phyloP scores from a whole-genome alignment of 1,284 basidiomycete species.

The Puccinia polysora region DNA sequence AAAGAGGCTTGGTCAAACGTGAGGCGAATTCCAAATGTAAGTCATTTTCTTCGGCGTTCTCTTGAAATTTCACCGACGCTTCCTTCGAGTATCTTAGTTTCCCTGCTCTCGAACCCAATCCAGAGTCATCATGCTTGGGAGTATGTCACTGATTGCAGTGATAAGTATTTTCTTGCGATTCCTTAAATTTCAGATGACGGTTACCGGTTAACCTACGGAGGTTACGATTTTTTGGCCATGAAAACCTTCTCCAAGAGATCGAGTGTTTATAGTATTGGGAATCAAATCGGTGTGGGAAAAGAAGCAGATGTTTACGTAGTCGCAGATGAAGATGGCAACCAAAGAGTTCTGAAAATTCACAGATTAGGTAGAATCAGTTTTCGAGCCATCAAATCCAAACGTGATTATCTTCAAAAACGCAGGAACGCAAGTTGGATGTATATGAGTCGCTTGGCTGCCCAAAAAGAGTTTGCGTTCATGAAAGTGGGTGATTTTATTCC shows the following conservation, averaged over 20 bases:
- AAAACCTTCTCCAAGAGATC: conserved; percentile 82
- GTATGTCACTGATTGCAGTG: not conserved
- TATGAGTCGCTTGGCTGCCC: conserved; percentile 89
- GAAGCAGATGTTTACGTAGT: conserved; percentile 96
- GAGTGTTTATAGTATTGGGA: conserved; percentile 76
- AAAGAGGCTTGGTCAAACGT: conserved; percentile 80
- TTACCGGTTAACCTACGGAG: conserved; percentile 93
- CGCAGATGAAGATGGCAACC: conserved; percentile 66
- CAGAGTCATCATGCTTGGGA: conserved; percentile 15
- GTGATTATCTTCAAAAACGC: conserved; percentile 92
- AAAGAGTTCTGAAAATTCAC: conserved; percentile 78
- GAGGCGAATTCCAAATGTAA: conserved; percentile 87
- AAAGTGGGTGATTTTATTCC: conserved; percentile 61
- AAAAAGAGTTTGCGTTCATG: conserved; percentile 99
- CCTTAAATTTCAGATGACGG: conserved; percentile 71
- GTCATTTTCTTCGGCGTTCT: conserved; percentile 48
- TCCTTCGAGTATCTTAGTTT: not conserved
- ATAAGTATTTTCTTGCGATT: not conserved
- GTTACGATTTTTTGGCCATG: conserved; percentile 92
- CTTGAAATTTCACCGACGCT: not conserved
- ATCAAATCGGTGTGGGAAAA: conserved; percentile 97
- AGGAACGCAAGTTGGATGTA: conserved; percentile 99
- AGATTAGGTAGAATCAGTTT: conserved; percentile 94
- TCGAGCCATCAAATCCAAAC: conserved; percentile 90
- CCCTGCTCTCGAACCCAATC: too few species aligned